These are phyloP conservation scores for Bryum argenteum DNA, from an alignment of 225 moss, liverwort and hornwort genomes.

Conservation along the genomic window DNA sequence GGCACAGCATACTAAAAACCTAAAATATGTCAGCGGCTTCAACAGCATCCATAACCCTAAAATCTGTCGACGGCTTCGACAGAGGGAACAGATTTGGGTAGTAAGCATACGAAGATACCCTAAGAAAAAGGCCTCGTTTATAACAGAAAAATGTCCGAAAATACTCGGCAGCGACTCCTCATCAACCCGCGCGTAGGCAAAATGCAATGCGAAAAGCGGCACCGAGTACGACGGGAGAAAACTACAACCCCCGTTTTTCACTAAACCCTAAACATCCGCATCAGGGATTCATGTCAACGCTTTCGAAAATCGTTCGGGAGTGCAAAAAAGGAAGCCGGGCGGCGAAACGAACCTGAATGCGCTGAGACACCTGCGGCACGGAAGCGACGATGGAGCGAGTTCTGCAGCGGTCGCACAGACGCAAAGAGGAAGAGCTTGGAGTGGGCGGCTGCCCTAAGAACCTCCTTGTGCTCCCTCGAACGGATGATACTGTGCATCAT, in stretches of 20 bases:
- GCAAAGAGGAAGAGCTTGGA: neutral
- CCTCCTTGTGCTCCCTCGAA: neutral
- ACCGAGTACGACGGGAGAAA: neutral
- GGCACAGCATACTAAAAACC: too few species aligned
- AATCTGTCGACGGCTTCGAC: too few species aligned
- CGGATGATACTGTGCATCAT: slow-evolving; percentile 8
- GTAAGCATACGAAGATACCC: too few species aligned
- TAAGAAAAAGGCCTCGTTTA: too few species aligned
- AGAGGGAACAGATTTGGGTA: too few species aligned
- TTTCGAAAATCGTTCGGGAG: neutral
- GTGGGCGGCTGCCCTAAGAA: slow-evolving; percentile 48
- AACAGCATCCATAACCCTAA: too few species aligned
- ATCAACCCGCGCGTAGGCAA: too few species aligned
- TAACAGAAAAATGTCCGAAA: too few species aligned
- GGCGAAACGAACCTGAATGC: slow-evolving; percentile 24
- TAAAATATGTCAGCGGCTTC: too few species aligned
- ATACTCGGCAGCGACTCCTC: too few species aligned
- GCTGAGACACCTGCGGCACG: slow-evolving; percentile 20
- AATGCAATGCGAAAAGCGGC: neutral
- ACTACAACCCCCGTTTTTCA: neutral
- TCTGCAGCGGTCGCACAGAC: slow-evolving; percentile 34
- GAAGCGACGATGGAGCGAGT: slow-evolving; percentile 16
- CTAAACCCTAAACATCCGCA: neutral
- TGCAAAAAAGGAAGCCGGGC: neutral
- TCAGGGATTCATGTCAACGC: neutral